Conservation (phyloP, 192 early-diverging fungal species). For the Backusella mclennaniae region DNA sequence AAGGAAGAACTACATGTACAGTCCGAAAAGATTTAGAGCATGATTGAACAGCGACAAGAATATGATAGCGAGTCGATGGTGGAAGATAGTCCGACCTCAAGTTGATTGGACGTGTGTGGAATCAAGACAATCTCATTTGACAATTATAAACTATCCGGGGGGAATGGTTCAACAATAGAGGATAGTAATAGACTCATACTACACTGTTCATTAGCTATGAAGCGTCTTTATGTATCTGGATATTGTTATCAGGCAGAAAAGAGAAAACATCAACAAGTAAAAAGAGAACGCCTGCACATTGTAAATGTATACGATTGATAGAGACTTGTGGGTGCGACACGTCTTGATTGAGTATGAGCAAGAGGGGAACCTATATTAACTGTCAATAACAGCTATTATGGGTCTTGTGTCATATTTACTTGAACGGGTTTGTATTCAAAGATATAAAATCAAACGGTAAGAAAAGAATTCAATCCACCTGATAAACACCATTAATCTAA, state of each 20-base stretch:
- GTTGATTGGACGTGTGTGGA: slow-evolving; percentile 4
- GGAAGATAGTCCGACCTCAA: neutral
- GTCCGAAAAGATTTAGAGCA: no score
- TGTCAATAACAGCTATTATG: slow-evolving; percentile 62
- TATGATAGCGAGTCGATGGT: slow-evolving; percentile 13
- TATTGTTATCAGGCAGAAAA: slow-evolving; percentile 53
- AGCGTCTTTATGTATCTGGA: slow-evolving; percentile 40
- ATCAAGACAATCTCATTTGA: slow-evolving; percentile 32
- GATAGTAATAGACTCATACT: neutral
- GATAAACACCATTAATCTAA: neutral
- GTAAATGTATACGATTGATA: slow-evolving; percentile 50
- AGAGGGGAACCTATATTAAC: slow-evolving; percentile 56
- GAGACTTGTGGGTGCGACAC: slow-evolving; percentile 39
- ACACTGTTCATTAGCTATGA: slow-evolving; percentile 20
- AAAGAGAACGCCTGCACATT: slow-evolving; percentile 56
- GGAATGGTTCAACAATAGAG: neutral
- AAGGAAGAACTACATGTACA: slow-evolving; percentile 40
- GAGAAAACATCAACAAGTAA: slow-evolving; percentile 54
- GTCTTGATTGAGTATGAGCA: slow-evolving; percentile 52
- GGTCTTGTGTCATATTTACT: slow-evolving; percentile 60
- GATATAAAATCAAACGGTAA: slow-evolving; percentile 45
- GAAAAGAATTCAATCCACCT: neutral
- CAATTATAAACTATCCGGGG: slow-evolving; percentile 20
- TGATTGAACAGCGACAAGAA: slow-evolving; percentile 27
- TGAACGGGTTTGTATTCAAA: slow-evolving; percentile 65